Base-by-base conservation (phyloP, 208 protist genomes). In the Herpetomonas samuelpessoai region DNA sequence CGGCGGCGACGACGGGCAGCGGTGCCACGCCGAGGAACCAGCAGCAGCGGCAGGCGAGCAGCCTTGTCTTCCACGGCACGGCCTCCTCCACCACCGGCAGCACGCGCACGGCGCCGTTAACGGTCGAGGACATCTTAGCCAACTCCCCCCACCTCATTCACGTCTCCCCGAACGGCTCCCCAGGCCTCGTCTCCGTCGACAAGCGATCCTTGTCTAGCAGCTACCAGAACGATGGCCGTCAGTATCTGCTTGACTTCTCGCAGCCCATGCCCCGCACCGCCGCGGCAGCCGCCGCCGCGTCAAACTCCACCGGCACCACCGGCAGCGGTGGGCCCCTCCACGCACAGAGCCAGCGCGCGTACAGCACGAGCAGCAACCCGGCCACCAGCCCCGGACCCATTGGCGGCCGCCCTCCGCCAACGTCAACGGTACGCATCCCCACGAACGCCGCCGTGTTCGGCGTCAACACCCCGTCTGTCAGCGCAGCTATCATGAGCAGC, bases 171-270 rank as follows among this genome's bases (percentile, higher is more conserved):
- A 41, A 41, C 14, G 35, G 35, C 9, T 41, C 35, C 6, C 35
- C 35, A 41, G 35, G 35, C 35, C 35, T 41, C 9, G 35, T 41
- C 9, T 41, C 35, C 6, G 35, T 41, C 9, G 35, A 41, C 35
- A 41, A 41, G 35, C 35, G 35, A 41, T 26, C 56, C 41, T 44
- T 41, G 41, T 3, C 35, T 6, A 41, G 35, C 35, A 18, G 9
- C 9, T 14, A 41, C 35, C 35, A 41, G 35, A 71, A 77, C 41
- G 71, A 77, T 29, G 59, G 56, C 38, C 58, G 65, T 22, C 56
- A 72, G 65, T 77, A 77, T 57, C 72, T 72, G 29, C 61, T 77
- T 21, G 71, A 77, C 41, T 77, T 65, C 61, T 68, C 60, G 3
- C 61, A 64, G 18, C 45, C 25, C 38, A 14, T 41, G 9, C 14